Evolutionary conservation across 2,329 filamentous ascomycete species (phyloP).

Genomic region (Cladophialophora carrionii): DNA sequence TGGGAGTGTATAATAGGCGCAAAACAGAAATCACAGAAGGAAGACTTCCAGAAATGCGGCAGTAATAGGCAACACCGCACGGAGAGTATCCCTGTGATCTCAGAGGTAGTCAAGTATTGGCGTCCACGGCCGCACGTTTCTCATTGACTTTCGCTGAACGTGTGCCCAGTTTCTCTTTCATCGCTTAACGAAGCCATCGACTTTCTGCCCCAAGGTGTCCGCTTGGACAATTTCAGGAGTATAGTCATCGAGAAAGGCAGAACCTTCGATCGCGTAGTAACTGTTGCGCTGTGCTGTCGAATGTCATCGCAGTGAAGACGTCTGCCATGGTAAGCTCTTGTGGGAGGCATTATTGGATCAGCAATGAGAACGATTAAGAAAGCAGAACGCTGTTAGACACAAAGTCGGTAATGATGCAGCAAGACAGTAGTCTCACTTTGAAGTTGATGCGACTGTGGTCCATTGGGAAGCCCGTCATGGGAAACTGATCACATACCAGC

Average conservation of each 20-base stretch:
- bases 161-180: slow-evolving; percentile 15
- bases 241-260: slow-evolving; percentile 21
- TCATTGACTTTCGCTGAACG: slow-evolving; percentile 3
- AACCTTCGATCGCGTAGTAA: slow-evolving; percentile 14
- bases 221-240: slow-evolving; percentile 15
- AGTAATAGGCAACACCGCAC: slow-evolving; percentile 15
- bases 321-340: slow-evolving; percentile 15
- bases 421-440: background rate
- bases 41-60: slow-evolving; percentile 12
- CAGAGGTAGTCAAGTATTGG: slow-evolving; percentile 18
- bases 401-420: background rate
- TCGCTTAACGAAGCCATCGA: slow-evolving; percentile 16
- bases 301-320: slow-evolving; percentile 4
- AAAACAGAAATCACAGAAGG: slow-evolving; percentile 13
- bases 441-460: background rate
- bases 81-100: slow-evolving; percentile 10
- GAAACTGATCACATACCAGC: background rate
- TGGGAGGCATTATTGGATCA: background rate
- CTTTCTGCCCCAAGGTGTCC: background rate
- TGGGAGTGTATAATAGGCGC: slow-evolving; percentile 20
- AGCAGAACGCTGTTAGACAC: background rate
- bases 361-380: background rate
- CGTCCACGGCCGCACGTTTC: slow-evolving; percentile 16
- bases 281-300: slow-evolving; percentile 9
- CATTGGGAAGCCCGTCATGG: background rate